Evolutionary conservation across 1,284 basidiomycete species (phyloP), one percentile per base, ranked within the genome.

Genomic region (Ganoderma multipileum): DNA sequence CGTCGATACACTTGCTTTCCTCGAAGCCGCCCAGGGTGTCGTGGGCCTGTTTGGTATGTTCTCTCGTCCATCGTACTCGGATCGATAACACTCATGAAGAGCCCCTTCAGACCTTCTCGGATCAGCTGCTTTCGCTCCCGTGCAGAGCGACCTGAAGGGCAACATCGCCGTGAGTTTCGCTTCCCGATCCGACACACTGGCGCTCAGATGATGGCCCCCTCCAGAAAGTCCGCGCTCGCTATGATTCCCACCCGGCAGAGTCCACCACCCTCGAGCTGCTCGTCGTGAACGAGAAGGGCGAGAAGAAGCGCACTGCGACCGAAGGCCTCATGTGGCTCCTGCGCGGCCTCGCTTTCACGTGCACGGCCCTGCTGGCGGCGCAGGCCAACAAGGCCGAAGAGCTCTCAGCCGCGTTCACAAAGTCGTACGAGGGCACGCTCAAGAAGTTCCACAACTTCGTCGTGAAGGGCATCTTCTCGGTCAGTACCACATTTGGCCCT

Each of bases 301-400:
- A 95, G 80, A 96, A 97, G 85, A 95, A 96, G 81, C 86, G 88
- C 16, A 87, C 88, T 0, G 95, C 97, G 4, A 98, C 96, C 0
- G 93, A 98, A 75, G 96, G 95, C 20, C 86, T 99, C 65, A 84
- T 98, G 81, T 99, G 97, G 97, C 87, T 99, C 61, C 84, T 91
- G 67, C 90, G 95, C 44, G 97, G 96, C 4, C 89, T 98, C 68
- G 89, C 91, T 59, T 99, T 99, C 83, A 99, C 97, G 36, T 91
- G 94, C 78, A 85, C 91, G 70, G 95, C 94, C 0, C 88, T 99
- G 61, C 87, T 93, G 71, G 83, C 87, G 68, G 89, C 92, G 1
- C 90, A 95, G 73, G 83, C 83, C 12, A 89, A 97, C 81, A 83
- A 87, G 64, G 79, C 78, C 6, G 87, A 92, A 73, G 95, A 98